phyloP scores from a whole-genome alignment of 2,329 filamentous ascomycete species.

The Claviceps monticola region DNA sequence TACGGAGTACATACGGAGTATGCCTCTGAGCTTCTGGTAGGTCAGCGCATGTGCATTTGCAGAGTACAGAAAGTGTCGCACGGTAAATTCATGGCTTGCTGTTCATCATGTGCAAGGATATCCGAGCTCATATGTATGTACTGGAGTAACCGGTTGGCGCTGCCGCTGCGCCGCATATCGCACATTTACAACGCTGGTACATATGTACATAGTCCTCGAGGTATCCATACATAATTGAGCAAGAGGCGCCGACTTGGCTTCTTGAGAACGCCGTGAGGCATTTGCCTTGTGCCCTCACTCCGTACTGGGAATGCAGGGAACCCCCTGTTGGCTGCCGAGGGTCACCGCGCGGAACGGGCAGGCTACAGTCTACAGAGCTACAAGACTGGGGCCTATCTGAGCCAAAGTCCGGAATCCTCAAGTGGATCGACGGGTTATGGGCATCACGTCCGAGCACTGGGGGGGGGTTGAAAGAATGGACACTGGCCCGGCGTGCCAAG shows the following conservation, averaged over 20 bases:
- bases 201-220: neutral
- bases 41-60: neutral
- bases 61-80: neutral
- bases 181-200: neutral
- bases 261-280: neutral
- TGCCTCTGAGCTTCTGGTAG: neutral
- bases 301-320: conserved; percentile 2
- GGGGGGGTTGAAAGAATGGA: neutral
- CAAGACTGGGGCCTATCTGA: conserved; percentile 1
- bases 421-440: neutral
- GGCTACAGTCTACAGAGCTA: neutral
- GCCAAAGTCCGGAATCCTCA: neutral
- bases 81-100: neutral
- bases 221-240: neutral
- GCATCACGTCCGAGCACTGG: conserved; percentile 3
- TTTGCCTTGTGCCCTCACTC: neutral
- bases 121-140: neutral
- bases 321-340: conserved; percentile 1
- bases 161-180: neutral
- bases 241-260: neutral
- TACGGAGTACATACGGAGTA: no score
- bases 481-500: conserved; percentile 2
- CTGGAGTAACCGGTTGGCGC: neutral
- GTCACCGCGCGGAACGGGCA: neutral
- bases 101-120: neutral